A percentile compares a stretch with the other conserved stretches of the same genome.
These are phyloP conservation scores for Pyricularia sp. DNA, from an alignment of 2,329 filamentous ascomycete species.

Conservation along the genomic window DNA sequence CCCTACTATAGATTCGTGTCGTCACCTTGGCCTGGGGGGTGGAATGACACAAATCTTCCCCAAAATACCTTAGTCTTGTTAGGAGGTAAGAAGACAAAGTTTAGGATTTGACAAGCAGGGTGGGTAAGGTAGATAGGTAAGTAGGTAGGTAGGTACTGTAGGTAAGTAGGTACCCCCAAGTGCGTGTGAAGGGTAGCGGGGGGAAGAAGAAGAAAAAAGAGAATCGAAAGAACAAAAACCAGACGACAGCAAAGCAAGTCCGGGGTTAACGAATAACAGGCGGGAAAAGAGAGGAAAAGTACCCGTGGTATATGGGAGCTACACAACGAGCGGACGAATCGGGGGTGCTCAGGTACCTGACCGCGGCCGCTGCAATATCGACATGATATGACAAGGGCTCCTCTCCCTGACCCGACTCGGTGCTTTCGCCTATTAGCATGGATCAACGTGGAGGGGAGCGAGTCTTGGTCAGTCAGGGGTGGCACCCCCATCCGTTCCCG, in stretches of 20 bases:
- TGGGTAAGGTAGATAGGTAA: background rate
- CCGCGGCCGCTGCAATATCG: background rate
- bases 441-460: background rate
- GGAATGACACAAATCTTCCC: background rate
- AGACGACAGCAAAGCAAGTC: background rate
- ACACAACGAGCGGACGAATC: background rate
- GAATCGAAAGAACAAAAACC: background rate
- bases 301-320: background rate
- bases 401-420: background rate
- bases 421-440: background rate
- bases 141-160: background rate
- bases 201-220: background rate
- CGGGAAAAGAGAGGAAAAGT: background rate
- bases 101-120: background rate
- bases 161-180: background rate
- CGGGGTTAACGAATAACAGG: background rate
- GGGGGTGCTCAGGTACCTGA: background rate
- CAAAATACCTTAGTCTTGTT: background rate
- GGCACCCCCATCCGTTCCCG: background rate
- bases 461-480: conserved; percentile 1
- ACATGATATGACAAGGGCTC: background rate
- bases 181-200: background rate
- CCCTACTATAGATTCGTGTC: background rate
- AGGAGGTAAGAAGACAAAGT: background rate
- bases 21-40: background rate